Percentiles rank a stretch among this genome's conserved stretches.
phyloP scores from a whole-genome alignment of 352 stramenopile species.

The Globisporangium canariense region DNA sequence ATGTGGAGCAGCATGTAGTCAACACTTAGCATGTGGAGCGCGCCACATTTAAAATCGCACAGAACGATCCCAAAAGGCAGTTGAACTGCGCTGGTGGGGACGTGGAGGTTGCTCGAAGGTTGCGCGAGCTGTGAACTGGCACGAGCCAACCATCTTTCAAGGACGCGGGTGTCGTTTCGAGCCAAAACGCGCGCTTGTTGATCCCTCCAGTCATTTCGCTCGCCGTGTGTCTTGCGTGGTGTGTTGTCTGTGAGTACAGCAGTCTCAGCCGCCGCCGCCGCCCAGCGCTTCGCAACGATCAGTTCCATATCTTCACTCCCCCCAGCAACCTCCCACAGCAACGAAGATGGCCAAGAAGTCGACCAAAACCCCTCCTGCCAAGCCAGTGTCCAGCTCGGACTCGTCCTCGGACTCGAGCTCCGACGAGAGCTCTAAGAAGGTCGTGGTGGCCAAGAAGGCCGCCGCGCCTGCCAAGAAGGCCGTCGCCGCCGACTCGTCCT shows the following conservation, averaged over 20 bases:
- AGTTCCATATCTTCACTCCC: constrained; percentile 20
- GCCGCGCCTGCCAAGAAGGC: constrained; percentile 53
- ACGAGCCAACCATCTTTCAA: constrained; percentile 32
- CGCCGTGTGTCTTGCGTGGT: not conserved
- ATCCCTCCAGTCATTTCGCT: constrained; percentile 18
- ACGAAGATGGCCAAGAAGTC: constrained; percentile 38
- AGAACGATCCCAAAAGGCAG: not conserved
- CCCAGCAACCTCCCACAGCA: constrained; percentile 10
- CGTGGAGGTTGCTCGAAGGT: constrained; percentile 26
- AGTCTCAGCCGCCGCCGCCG: not conserved
- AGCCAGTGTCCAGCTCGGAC: constrained; percentile 32
- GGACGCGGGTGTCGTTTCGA: constrained; percentile 17
- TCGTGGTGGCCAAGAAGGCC: constrained; percentile 26
- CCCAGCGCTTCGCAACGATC: constrained; percentile 6
- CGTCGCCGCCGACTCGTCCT: constrained; percentile 36
- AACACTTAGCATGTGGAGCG: not conserved
- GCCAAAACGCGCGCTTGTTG: constrained; percentile 4
- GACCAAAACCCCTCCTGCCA: constrained; percentile 24
- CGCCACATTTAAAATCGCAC: not conserved
- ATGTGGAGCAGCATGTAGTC: not conserved
- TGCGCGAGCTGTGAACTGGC: constrained; percentile 22
- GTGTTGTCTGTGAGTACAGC: constrained; percentile 4
- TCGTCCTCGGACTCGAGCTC: constrained; percentile 39
- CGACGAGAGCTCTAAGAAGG: constrained; percentile 43
- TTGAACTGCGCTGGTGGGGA: not conserved